Evolutionary conservation across 345 rosid species (phyloP).

Genomic region (Acer negundo): DNA sequence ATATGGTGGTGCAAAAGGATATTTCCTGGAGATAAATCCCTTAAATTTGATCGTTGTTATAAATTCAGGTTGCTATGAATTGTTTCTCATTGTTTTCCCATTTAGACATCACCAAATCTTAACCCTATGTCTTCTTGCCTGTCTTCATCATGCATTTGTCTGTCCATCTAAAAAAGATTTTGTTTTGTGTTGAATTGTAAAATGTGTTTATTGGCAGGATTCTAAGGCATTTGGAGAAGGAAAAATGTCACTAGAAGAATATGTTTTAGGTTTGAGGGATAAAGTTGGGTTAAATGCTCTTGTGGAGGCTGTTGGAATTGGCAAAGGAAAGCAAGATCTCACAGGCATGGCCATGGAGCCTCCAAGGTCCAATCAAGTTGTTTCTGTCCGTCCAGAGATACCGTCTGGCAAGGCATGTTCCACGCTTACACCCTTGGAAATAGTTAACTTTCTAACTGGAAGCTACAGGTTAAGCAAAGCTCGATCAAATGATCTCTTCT

Average conservation of each 20-base stretch:
- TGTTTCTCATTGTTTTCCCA: not conserved
- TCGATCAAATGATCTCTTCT: slow-evolving; percentile 73
- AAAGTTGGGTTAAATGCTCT: slow-evolving; percentile 43
- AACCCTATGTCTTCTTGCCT: not conserved
- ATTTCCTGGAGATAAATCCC: not conserved
- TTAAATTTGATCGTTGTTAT: no score
- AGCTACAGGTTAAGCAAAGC: slow-evolving; percentile 78
- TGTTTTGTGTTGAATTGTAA: not conserved
- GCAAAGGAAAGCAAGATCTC: slow-evolving; percentile 66
- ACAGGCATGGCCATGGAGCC: slow-evolving; percentile 58
- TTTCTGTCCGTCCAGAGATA: slow-evolving; percentile 46
- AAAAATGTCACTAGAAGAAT: slow-evolving; percentile 53
- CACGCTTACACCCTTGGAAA: slow-evolving; percentile 52
- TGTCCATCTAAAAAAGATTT: not conserved
- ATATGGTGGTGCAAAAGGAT: not conserved
- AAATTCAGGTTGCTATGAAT: slow-evolving; percentile 10
- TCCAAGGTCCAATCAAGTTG: slow-evolving; percentile 44
- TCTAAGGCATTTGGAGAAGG: slow-evolving; percentile 51
- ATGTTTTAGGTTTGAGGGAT: slow-evolving; percentile 59
- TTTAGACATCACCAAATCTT: no score
- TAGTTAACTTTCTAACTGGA: slow-evolving; percentile 65
- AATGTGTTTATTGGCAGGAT: slow-evolving; percentile 31
- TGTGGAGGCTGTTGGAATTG: slow-evolving; percentile 53
- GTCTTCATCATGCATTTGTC: not conserved
- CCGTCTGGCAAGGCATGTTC: slow-evolving; percentile 66